phyloP scores from a whole-genome alignment of 2,329 filamentous ascomycete species.

The Endothia cerciana region DNA sequence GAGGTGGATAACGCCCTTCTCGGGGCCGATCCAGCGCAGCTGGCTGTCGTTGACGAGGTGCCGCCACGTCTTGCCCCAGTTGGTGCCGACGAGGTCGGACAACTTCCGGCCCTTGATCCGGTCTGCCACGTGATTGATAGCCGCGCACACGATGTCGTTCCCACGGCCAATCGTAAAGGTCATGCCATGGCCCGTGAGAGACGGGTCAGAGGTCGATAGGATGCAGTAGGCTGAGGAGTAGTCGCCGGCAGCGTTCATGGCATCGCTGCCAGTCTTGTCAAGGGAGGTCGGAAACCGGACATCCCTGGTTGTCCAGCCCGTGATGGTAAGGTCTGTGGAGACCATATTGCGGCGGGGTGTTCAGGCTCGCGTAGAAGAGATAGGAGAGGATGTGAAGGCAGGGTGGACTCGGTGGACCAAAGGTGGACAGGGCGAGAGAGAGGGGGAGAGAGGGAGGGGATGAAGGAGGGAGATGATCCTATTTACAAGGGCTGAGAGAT shows the following conservation, averaged over 20 bases:
- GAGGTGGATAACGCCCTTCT: slow-evolving; percentile 93
- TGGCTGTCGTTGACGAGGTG: slow-evolving; percentile 91
- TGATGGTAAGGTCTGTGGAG: slow-evolving; percentile 66
- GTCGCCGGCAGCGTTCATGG: slow-evolving; percentile 93
- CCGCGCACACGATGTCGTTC: slow-evolving; percentile 89
- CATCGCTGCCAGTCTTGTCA: slow-evolving; percentile 94
- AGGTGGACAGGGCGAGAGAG: background rate
- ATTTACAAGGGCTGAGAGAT: slow-evolving; percentile 3
- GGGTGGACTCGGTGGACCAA: background rate
- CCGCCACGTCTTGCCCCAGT: slow-evolving; percentile 90
- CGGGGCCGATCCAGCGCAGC: slow-evolving; percentile 90
- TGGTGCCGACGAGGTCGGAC: slow-evolving; percentile 68
- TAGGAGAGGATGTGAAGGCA: background rate
- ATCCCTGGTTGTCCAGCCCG: slow-evolving; percentile 71
- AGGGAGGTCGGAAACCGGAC: slow-evolving; percentile 88
- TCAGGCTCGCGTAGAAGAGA: background rate
- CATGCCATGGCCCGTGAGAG: slow-evolving; percentile 77
- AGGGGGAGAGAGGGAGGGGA: background rate
- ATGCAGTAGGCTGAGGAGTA: slow-evolving; percentile 97
- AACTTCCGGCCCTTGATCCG: slow-evolving; percentile 77
- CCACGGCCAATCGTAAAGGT: slow-evolving; percentile 86
- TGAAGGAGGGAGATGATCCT: background rate
- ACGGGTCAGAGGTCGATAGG: slow-evolving; percentile 72
- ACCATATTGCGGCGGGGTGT: slow-evolving; percentile 16
- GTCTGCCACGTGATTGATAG: slow-evolving; percentile 77